phyloP scores from a whole-genome alignment of 1,284 basidiomycete genomes.

The Athelia psychrophila region DNA sequence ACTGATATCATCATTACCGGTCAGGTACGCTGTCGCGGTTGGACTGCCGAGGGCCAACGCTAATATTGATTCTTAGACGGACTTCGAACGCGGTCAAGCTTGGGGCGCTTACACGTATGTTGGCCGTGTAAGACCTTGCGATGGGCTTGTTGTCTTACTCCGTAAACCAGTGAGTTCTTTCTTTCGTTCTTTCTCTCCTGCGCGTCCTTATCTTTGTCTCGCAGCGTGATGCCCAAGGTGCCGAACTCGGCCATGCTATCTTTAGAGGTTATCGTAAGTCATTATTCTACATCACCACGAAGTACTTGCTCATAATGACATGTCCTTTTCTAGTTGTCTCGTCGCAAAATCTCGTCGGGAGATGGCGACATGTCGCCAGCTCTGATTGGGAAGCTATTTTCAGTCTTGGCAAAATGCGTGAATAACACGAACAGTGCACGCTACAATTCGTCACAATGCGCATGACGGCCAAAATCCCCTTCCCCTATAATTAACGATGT shows the following conservation, averaged over 20 bases:
- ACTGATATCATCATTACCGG: slow-evolving; percentile 50
- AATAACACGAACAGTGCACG: slow-evolving; percentile 5
- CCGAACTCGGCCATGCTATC: slow-evolving; percentile 32
- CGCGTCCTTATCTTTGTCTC: slow-evolving; percentile 1
- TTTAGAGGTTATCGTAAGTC: slow-evolving; percentile 47
- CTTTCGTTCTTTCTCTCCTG: neutral
- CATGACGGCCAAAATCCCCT: slow-evolving; percentile 12
- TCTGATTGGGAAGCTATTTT: slow-evolving; percentile 49
- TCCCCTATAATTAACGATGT: neutral
- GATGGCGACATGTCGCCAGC: slow-evolving; percentile 34
- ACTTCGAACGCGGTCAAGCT: slow-evolving; percentile 38
- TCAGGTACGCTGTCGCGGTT: slow-evolving; percentile 35
- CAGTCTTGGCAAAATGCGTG: slow-evolving; percentile 37
- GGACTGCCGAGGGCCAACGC: too few species aligned
- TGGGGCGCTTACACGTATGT: slow-evolving; percentile 45
- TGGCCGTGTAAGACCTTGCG: slow-evolving; percentile 47
- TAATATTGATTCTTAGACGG: too few species aligned
- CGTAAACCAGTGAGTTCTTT: slow-evolving; percentile 37
- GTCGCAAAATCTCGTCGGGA: slow-evolving; percentile 48
- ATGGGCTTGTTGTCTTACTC: slow-evolving; percentile 46
- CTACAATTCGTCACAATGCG: too few species aligned
- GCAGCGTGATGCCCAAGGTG: slow-evolving; percentile 13
- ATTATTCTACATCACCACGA: neutral
- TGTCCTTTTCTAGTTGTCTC: slow-evolving; percentile 34
- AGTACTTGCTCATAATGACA: slow-evolving; percentile 1